phyloP scores from a whole-genome alignment of 345 rosid genomes.

The Murraya paniculata region DNA sequence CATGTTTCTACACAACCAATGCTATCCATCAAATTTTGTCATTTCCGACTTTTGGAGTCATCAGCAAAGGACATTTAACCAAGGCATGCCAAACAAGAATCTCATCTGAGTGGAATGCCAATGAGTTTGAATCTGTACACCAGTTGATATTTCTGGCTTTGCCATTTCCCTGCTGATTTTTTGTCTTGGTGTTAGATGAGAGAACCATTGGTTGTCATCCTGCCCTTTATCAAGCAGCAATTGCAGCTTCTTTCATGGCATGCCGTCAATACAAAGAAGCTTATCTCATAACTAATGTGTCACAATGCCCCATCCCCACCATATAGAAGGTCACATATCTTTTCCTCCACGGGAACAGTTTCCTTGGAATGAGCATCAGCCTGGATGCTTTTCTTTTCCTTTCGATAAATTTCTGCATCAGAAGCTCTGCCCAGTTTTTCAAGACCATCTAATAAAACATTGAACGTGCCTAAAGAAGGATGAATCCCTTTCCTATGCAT shows the following conservation, averaged over 20 bases:
- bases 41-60: neutral
- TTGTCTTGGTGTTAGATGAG: neutral
- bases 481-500: constrained; percentile 51
- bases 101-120: neutral
- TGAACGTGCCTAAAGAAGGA: constrained; percentile 68
- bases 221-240: neutral
- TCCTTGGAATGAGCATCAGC: constrained; percentile 29
- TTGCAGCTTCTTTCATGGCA: neutral
- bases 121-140: neutral
- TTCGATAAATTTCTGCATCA: constrained; percentile 47
- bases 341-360: constrained; percentile 36
- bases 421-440: constrained; percentile 47
- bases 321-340: constrained; percentile 75
- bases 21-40: neutral
- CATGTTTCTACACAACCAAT: neutral
- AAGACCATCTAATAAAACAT: constrained; percentile 65
- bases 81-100: neutral
- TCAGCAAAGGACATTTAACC: neutral
- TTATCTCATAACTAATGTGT: constrained; percentile 1
- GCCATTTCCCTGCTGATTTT: neutral
- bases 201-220: neutral
- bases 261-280: neutral
- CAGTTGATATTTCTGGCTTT: neutral
- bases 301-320: constrained; percentile 29
- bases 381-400: constrained; percentile 56